These are phyloP conservation scores for Solanum tarapatanum DNA, from an alignment of 257 asterid genomes.

Conservation along the genomic window DNA sequence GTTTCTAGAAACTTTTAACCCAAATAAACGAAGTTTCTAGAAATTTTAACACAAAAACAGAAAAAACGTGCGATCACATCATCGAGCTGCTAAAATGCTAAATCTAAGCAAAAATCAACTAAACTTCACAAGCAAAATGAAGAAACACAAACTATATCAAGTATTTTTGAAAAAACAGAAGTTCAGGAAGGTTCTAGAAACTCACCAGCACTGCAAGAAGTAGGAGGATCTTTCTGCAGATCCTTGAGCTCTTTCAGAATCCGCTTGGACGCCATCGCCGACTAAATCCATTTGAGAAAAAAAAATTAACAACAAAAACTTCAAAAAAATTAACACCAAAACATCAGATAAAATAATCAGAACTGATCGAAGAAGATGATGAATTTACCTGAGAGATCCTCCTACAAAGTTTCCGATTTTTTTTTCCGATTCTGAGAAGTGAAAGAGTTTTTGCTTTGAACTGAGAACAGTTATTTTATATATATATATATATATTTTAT, in stretches of 20 bases:
- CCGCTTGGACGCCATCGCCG: slow-evolving; percentile 1
- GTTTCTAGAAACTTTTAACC: background rate
- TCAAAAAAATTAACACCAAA: background rate
- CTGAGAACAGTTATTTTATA: no score
- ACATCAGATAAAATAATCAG: background rate
- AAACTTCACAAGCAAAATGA: background rate
- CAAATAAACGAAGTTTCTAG: background rate
- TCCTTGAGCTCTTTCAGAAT: slow-evolving; percentile 4
- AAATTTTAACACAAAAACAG: background rate
- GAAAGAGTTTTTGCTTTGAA: background rate
- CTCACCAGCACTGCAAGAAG: background rate
- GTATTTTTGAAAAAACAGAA: background rate
- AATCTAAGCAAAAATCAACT: background rate
- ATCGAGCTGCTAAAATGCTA: background rate
- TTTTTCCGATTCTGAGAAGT: background rate
- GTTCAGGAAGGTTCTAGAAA: background rate
- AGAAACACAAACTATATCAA: background rate
- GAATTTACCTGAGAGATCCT: background rate
- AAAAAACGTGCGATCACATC: background rate
- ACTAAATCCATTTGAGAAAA: background rate
- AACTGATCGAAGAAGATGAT: background rate
- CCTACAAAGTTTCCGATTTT: background rate
- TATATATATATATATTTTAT: background rate
- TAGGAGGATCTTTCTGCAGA: slow-evolving; percentile 6
- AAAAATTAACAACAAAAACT: background rate